Base-by-base conservation (phyloP, 495 filamentous ascomycete genomes). In the Entonaema liquescens region DNA sequence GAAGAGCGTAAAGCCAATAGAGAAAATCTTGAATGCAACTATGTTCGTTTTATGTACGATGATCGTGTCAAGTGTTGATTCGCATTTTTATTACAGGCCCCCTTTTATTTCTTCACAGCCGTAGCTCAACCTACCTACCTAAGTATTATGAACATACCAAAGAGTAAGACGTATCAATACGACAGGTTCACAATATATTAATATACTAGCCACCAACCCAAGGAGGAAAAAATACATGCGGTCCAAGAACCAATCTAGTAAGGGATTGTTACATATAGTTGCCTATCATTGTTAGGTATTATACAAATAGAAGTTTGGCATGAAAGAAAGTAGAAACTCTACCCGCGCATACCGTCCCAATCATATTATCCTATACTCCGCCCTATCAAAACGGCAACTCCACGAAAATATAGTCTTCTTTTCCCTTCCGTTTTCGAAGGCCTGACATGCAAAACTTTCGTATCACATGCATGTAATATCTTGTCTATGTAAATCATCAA, bases 381-480 rank as follows among this genome's bases (percentile, higher is more conserved):
- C 9, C 42, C 42, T 23, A 47, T 21, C 19, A 47, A 8, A 47
- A 47, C 12, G 6, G 42, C 42, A 47, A 47, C 19, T 47, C 19
- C 0, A 23, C 42, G 3, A 47, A 19, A 23, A 23, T 23, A 47
- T 7, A 21, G 8, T 21, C 21, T 47, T 47, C 8, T 11, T 29
- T 17, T 29, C 25, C 25, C 17, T 29, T 29, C 13, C 9, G 7
- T n/a, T 12, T 19, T 53, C 11, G 25, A 53, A 23, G 49, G 11
- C 49, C 23, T 53, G n/a, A 8, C 28, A 29, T 42, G 40, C 36
- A 25, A 47, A 21, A 31, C 28, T 2, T 53, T 53, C 31, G 31
- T 33, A 52, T 66, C 54, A 49, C 29, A 58, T 59, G 31, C 54
- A 38, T 59, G 49, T 29, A 28, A 53, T 28, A 52, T 28, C 49